Percentiles rank a stretch among this genome's conserved stretches.
Conservation (phyloP, 306 rosid genomes). For the Cucurbita moschata region DNA sequence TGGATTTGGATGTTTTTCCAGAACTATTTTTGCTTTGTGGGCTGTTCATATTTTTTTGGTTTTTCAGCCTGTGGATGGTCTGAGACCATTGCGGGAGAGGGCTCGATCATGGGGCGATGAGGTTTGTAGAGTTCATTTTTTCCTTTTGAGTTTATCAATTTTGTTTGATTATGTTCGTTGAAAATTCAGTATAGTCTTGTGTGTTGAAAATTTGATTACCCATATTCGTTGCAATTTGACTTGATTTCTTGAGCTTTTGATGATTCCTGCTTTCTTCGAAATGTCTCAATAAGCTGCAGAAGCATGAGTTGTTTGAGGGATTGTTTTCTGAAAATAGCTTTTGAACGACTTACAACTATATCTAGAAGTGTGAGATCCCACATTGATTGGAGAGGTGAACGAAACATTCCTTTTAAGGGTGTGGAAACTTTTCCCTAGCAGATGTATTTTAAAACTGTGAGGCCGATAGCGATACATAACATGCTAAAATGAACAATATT, state of each 20-base stretch:
- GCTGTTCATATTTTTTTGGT: slow-evolving; percentile 23
- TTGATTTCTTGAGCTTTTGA: background rate
- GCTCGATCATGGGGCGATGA: slow-evolving; percentile 91
- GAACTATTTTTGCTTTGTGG: slow-evolving; percentile 28
- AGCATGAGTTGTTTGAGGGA: background rate
- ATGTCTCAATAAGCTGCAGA: background rate
- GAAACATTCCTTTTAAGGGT: too few species aligned
- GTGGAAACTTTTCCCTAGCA: too few species aligned
- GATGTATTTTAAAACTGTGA: too few species aligned
- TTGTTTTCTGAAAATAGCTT: background rate
- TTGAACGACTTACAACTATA: background rate
- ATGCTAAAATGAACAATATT: too few species aligned
- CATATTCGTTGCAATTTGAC: background rate
- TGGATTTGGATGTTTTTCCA: slow-evolving; percentile 20
- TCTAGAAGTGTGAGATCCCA: background rate
- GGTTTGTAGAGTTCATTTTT: slow-evolving; percentile 32
- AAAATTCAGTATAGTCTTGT: background rate
- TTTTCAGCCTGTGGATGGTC: slow-evolving; percentile 45
- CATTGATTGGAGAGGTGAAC: too few species aligned
- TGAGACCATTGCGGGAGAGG: slow-evolving; percentile 84
- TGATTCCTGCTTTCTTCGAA: background rate
- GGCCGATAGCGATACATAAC: too few species aligned
- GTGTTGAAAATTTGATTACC: background rate
- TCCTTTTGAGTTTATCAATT: background rate
- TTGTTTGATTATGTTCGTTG: background rate